Evolutionary conservation across 805 yeast genomes (phyloP), one percentile per base, ranked within the genome.

Genomic region (Diddensiella santjacobensis): DNA sequence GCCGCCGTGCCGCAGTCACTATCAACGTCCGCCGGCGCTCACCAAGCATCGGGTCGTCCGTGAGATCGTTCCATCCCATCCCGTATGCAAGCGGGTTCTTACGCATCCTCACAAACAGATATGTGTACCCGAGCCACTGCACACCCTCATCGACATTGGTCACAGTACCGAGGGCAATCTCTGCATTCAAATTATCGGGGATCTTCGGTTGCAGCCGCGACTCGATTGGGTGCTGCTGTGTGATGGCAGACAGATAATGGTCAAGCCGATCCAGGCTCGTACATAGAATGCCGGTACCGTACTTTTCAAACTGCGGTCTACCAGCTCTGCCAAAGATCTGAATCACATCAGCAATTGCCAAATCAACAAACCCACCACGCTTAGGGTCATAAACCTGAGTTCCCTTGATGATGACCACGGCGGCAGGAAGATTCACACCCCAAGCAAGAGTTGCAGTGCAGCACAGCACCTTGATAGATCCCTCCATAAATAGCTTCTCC

Each of bases 241-340:
- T 82, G 20, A 93, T 75, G 18, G 90, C 72, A 0, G 93, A 80
- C n/a, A 95, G 79, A 59, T 91, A 93, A 57, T 89, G 96, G 58
- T 87, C 95, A 22, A 95, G 67, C 42, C 79, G 72, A 59, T 91
- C 98, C 50, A 75, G 73, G 0, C 95, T 74, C 0, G 99, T 93
- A 63, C 93, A 82, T 42, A 93, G 69, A 20, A 89, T 81, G 72
- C 98, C 98, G 2, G 91, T 87, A 74, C 99, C 99, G 61, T 77
- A 83, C 48, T 79, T 79, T 57, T 91, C 96, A 66, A 80, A 93
- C 58, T 95, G 99, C 0, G 99, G 99, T 68, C 99, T 81, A 69
- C 99, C 99, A 22, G 99, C 99, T 71, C 99, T 85, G 58, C 99
- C 99, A 70, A 93, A 93, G 56, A 93, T 93, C 71, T 93, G 99